phyloP scores from a whole-genome alignment of 768 basidiomycete genomes.

The Lentinula raphanica region DNA sequence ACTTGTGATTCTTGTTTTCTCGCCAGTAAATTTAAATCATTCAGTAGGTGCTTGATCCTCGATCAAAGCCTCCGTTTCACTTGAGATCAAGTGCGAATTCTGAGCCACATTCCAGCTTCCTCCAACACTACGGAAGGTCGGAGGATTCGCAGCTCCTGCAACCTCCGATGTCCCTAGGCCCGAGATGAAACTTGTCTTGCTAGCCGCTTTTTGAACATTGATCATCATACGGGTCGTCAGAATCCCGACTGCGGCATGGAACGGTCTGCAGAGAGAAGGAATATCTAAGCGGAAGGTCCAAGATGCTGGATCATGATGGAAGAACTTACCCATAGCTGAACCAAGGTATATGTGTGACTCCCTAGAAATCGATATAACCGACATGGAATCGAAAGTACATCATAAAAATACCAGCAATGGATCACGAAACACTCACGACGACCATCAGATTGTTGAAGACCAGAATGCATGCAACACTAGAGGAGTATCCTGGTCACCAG shows the following conservation, averaged over 20 bases:
- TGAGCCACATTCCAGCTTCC: background rate
- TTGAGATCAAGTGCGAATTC: background rate
- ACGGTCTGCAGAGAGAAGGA: slow-evolving; percentile 24
- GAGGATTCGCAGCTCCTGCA: background rate
- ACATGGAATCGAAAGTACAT: too few species aligned
- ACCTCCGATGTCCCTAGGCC: background rate
- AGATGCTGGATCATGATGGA: background rate
- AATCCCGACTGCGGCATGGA: slow-evolving; percentile 45
- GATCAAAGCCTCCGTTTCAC: too few species aligned
- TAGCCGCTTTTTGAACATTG: slow-evolving; percentile 32
- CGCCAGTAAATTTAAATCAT: too few species aligned
- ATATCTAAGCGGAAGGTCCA: background rate
- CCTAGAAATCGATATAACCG: slow-evolving; percentile 19
- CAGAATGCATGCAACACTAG: slow-evolving; percentile 33
- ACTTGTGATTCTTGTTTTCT: too few species aligned
- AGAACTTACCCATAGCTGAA: slow-evolving; percentile 37
- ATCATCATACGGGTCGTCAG: slow-evolving; percentile 42
- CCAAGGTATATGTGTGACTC: slow-evolving; percentile 41
- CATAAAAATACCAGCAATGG: too few species aligned
- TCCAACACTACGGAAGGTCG: background rate
- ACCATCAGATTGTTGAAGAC: slow-evolving; percentile 46
- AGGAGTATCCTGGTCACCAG: background rate
- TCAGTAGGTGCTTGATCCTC: too few species aligned
- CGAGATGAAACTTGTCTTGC: background rate
- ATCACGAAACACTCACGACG: slow-evolving; percentile 23